A percentile compares a stretch with the other conserved stretches of the same genome.
Evolutionary conservation across 352 stramenopile genomes (phyloP).

Genomic region (Phytophthora colocasiae): DNA sequence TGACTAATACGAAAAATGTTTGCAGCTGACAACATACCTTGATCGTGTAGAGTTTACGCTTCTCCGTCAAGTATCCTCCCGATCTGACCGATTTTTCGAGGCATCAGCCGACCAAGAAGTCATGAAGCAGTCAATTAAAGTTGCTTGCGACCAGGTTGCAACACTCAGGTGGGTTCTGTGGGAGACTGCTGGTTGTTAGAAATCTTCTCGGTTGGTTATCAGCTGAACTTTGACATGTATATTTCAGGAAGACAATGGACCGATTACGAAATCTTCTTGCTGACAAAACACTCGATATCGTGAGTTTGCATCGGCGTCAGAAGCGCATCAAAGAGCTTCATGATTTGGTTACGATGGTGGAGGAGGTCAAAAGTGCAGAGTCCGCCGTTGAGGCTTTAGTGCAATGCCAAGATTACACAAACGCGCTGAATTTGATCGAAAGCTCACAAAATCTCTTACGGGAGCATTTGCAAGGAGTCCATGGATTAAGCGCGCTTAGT

Average conservation of each 20-base stretch:
- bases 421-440: constrained; percentile 82
- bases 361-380: constrained; percentile 86
- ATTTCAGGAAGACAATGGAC: constrained; percentile 79
- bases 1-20: constrained; percentile 4
- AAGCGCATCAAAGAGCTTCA: constrained; percentile 85
- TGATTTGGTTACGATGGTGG: constrained; percentile 85
- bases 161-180: constrained; percentile 63
- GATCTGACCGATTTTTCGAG: constrained; percentile 88
- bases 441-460: constrained; percentile 66
- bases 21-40: constrained; percentile 77
- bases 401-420: constrained; percentile 86
- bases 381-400: constrained; percentile 84
- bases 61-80: constrained; percentile 84
- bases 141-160: constrained; percentile 83
- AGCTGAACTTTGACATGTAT: constrained; percentile 7
- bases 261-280: constrained; percentile 78
- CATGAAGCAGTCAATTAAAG: constrained; percentile 84
- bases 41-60: constrained; percentile 88
- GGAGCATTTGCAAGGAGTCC: constrained; percentile 82
- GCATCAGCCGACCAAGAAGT: constrained; percentile 85
- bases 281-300: constrained; percentile 88
- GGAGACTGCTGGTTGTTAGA: background rate
- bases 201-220: constrained; percentile 3
- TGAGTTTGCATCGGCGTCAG: constrained; percentile 84
- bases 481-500: constrained; percentile 70